A percentile compares a stretch with the other conserved stretches of the same genome.
Evolutionary conservation across 2,329 filamentous ascomycete species (phyloP).

Genomic region (Fusarium sterilihyphosum): DNA sequence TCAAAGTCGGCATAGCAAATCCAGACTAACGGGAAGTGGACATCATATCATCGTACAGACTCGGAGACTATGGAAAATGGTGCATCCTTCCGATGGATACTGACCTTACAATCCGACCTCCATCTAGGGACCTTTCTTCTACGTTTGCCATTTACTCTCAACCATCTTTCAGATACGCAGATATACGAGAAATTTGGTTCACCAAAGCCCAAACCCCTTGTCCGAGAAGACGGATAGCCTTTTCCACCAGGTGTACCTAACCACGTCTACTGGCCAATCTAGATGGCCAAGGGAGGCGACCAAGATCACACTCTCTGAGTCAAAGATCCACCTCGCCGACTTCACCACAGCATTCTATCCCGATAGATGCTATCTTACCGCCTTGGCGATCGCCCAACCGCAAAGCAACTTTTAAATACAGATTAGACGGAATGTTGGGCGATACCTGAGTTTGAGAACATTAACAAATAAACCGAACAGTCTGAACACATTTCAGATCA

Average conservation of each 20-base stretch:
- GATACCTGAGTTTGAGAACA: neutral
- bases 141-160: slow-evolving; percentile 26
- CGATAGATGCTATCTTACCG: slow-evolving; percentile 5
- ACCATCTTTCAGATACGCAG: slow-evolving; percentile 33
- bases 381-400: neutral
- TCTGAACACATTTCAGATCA: fast-evolving
- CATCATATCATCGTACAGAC: too few relatives aligned
- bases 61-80: fast-evolving
- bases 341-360: slow-evolving; percentile 50
- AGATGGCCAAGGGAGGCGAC: slow-evolving; percentile 46
- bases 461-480: fast-evolving
- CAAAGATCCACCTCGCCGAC: slow-evolving; percentile 41
- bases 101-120: slow-evolving; percentile 35
- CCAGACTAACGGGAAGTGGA: slow-evolving; percentile 28
- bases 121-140: slow-evolving; percentile 50
- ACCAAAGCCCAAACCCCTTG: slow-evolving; percentile 34
- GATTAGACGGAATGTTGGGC: slow-evolving; percentile 9
- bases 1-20: slow-evolving; percentile 47
- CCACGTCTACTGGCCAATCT: slow-evolving; percentile 44
- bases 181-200: slow-evolving; percentile 38
- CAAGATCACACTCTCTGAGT: slow-evolving; percentile 38
- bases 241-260: slow-evolving; percentile 42
- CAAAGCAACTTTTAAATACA: neutral
- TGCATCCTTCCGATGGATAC: slow-evolving; percentile 7
- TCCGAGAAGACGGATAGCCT: slow-evolving; percentile 23